Base-by-base conservation (phyloP, 192 early-diverging fungal species). In the Haplosporangium gracile region DNA sequence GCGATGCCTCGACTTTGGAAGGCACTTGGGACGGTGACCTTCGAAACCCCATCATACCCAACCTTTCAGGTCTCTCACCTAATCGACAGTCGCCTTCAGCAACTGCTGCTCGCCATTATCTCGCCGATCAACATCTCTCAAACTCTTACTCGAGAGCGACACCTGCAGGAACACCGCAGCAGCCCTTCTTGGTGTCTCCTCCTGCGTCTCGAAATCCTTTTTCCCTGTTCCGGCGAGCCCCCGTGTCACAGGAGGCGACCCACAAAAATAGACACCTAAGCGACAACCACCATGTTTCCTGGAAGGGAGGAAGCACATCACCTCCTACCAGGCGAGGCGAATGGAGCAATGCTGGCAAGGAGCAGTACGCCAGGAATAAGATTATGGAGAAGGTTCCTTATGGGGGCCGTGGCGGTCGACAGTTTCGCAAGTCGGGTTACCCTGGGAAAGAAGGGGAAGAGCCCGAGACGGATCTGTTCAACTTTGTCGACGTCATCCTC, bases 381-480 rank as follows among this genome's bases (percentile, higher is more conserved):
- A 75, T 57, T 18, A 24, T 36, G 13, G 53, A 39, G 51, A 42
- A 45, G 6, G 26, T 72, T 40, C 55, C 78, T 4, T 45, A 40
- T 43, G 60, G 53, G 38, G 39, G 69, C 53, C 68, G 68, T 22
- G 29, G 65, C 34, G 34, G 53, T 16, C 68, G 29, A 5, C 68
- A 15, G 29, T 32, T 29, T 29, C 68, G 57, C 11, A 85, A 77
- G 70, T 80, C 83, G 4, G 83, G 83, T 2, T 40, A 72, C 34
- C 83, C 83, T 22, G 83, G 78, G 2, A 49, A 53, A 53, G 73
- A 77, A 36, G 83, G 83, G 0, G 83, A 80, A 38, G 83, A 85
- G 42, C 83, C 83, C 7, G 83, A 85, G 70, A 85, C 83, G 29
- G 49, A 85, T 45, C 22, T 75, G 18, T 85, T 85, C 43, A 75